Evolutionary conservation across 176 grass and related monocot genomes (phyloP).

Genomic region (Pharus latifolius): DNA sequence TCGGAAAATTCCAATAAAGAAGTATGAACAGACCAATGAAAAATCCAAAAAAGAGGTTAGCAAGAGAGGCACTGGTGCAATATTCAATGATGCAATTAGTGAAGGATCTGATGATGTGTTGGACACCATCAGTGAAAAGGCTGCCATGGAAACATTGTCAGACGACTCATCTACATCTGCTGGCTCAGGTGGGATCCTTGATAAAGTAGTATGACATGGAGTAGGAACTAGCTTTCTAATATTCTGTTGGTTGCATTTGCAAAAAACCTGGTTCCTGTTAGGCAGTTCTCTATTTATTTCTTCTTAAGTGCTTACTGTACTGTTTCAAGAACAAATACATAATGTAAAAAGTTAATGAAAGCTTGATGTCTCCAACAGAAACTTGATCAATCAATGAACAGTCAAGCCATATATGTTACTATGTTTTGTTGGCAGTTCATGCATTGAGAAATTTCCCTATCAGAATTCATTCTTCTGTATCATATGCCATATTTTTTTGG

Average conservation of each 20-base stretch:
- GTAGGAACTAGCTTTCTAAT: constrained; percentile 4
- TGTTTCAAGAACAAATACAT: background rate
- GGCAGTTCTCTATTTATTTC: background rate
- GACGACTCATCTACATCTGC: constrained; percentile 33
- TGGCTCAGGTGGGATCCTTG: constrained; percentile 41
- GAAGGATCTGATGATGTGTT: constrained; percentile 43
- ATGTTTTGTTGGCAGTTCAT: background rate
- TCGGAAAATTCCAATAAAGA: constrained; percentile 53
- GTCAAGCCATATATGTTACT: background rate
- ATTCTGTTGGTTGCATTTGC: constrained; percentile 9
- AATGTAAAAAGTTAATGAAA: background rate
- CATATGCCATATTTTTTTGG: background rate
- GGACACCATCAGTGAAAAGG: constrained; percentile 16
- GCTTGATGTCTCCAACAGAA: background rate
- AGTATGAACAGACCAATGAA: constrained; percentile 1
- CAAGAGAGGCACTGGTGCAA: constrained; percentile 10
- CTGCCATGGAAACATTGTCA: constrained; percentile 8
- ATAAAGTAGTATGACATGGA: constrained; percentile 17
- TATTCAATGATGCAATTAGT: constrained; percentile 29
- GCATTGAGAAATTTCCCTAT: background rate
- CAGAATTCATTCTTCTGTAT: background rate
- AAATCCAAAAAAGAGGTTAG: constrained; percentile 22
- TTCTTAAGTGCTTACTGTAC: background rate
- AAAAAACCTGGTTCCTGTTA: background rate
- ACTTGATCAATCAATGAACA: background rate